Conservation (phyloP, 2,329 filamentous ascomycete genomes). For the Ilyonectria mors-panacis region DNA sequence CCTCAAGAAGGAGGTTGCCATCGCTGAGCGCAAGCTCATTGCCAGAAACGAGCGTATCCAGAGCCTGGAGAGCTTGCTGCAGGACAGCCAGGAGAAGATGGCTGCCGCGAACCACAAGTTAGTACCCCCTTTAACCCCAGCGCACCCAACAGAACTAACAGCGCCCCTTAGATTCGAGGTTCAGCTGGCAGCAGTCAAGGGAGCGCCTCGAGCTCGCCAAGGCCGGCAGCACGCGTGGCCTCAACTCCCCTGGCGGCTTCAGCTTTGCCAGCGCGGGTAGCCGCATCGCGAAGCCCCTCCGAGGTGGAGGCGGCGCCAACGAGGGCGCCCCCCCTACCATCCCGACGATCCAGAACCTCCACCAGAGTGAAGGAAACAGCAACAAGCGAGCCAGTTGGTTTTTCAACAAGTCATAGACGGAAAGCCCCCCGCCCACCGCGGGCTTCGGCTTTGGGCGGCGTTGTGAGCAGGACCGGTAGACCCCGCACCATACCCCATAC, state of each 20-base stretch:
- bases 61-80: constrained; percentile 90
- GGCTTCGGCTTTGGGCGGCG: constrained; percentile 45
- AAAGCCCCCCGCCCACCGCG: constrained; percentile 22
- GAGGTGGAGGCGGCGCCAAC: constrained; percentile 71
- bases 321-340: constrained; percentile 57
- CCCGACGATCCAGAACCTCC: constrained; percentile 71
- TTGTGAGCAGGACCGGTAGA: constrained; percentile 40
- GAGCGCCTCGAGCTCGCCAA: constrained; percentile 97
- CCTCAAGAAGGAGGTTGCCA: constrained; percentile 99
- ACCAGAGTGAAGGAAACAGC: constrained; percentile 68
- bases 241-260: constrained; percentile 79
- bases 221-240: constrained; percentile 87
- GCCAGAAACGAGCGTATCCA: constrained; percentile 97
- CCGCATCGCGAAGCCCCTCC: constrained; percentile 78
- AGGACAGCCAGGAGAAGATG: constrained; percentile 98
- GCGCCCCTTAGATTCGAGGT: constrained; percentile 83
- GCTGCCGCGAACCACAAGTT: constrained; percentile 98
- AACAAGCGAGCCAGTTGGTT: constrained; percentile 83
- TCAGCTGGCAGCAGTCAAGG: constrained; percentile 95
- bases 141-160: constrained; percentile 46
- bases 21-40: constrained; percentile 96
- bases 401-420: constrained; percentile 72
- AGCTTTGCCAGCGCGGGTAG: constrained; percentile 77
- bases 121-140: constrained; percentile 52
- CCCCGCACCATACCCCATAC: constrained; percentile 28